These are phyloP conservation scores for Apiosordaria backusii DNA, from an alignment of 495 filamentous ascomycete species.

Conservation along the genomic window DNA sequence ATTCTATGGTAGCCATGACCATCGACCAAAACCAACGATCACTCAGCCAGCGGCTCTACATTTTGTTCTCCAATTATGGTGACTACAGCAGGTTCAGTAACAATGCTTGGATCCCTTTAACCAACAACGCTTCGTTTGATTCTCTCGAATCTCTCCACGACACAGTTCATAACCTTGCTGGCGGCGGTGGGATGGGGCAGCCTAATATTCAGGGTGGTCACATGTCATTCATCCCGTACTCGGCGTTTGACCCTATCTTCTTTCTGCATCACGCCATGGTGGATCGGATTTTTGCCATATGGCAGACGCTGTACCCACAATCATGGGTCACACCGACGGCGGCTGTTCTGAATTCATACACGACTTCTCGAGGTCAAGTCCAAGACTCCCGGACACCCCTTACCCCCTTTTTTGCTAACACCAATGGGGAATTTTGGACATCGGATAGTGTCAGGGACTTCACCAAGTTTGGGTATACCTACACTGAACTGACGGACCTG, in stretches of 20 bases:
- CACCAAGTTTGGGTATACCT: conserved; percentile 57
- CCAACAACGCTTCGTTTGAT: conserved; percentile 42
- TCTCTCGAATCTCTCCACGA: conserved; percentile 65
- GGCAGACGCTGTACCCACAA: conserved; percentile 64
- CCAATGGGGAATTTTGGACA: conserved; percentile 49
- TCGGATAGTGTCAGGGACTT: conserved; percentile 43
- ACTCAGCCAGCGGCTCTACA: conserved; percentile 53
- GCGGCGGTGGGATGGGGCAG: conserved; percentile 29
- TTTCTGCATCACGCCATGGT: conserved; percentile 64
- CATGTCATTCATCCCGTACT: conserved; percentile 61
- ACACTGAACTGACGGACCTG: conserved; percentile 47
- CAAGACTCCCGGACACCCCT: conserved; percentile 40
- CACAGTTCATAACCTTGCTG: conserved; percentile 57
- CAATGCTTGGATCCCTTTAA: conserved; percentile 45
- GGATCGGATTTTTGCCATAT: conserved; percentile 67
- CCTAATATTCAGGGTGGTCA: conserved; percentile 47
- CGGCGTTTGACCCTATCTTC: conserved; percentile 73
- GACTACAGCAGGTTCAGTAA: conserved; percentile 58
- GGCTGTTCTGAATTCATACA: conserved; percentile 51
- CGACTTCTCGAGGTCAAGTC: conserved; percentile 39
- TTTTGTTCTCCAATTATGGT: conserved; percentile 55
- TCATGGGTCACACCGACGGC: conserved; percentile 50
- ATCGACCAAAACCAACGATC: conserved; percentile 47
- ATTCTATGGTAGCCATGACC: conserved; percentile 44
- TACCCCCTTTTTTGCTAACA: conserved; percentile 44